phyloP scores from a whole-genome alignment of 179 eudicot species.

The Dionaea muscipula region DNA sequence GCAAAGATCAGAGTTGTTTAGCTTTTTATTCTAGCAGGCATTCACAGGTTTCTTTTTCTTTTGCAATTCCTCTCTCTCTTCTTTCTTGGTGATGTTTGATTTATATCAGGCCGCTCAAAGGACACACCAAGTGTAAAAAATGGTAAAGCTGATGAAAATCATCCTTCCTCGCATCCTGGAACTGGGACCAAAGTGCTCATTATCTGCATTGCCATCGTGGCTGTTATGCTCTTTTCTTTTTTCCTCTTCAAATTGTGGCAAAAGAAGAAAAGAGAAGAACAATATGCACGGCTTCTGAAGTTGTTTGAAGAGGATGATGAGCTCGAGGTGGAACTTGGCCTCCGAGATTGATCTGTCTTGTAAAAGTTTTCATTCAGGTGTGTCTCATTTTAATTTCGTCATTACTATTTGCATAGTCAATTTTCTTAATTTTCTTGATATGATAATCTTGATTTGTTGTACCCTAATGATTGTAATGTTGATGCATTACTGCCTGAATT shows the following conservation, averaged over 20 bases:
- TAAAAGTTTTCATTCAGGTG: not conserved
- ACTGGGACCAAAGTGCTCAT: conserved; percentile 28
- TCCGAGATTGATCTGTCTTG: conserved; percentile 28
- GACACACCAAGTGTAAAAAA: conserved; percentile 25
- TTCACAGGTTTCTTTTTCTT: not conserved
- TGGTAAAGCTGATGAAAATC: conserved; percentile 6
- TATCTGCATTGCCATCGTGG: conserved; percentile 25
- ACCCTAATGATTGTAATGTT: too few relatives aligned
- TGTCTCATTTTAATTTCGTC: not conserved
- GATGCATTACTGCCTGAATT: too few relatives aligned
- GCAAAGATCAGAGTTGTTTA: too few relatives aligned
- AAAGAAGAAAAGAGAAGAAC: conserved; percentile 54
- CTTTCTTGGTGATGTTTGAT: not conserved
- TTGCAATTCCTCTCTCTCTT: not conserved
- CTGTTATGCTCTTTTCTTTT: conserved; percentile 21
- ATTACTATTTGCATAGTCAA: too few relatives aligned
- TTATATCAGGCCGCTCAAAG: conserved; percentile 27
- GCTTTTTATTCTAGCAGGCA: too few relatives aligned
- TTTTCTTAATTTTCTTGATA: too few relatives aligned
- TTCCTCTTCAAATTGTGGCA: conserved; percentile 50
- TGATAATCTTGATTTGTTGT: too few relatives aligned
- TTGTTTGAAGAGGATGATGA: conserved; percentile 62
- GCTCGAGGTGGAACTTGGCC: conserved; percentile 59
- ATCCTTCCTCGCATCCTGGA: conserved; percentile 18
- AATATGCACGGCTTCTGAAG: conserved; percentile 51